Evolutionary conservation across 1,284 basidiomycete genomes (phyloP), one percentile per base, ranked within the genome.

Genomic region (Boletus semigastroideus): DNA sequence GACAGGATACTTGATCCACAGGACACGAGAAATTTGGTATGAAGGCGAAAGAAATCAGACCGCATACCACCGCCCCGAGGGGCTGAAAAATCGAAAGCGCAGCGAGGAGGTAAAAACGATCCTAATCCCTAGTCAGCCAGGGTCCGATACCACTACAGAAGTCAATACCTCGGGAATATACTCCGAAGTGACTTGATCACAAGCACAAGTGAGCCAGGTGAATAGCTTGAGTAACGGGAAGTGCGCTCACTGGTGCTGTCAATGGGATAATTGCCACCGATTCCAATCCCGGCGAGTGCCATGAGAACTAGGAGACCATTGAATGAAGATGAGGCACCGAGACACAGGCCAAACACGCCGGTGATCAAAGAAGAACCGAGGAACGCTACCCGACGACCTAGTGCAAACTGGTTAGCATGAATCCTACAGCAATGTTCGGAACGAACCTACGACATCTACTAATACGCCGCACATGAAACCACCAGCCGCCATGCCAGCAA

Each of bases 51-150:
- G 40, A 49, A 17, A 60, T 30, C 5, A 60, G 40, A 10, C 27
- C 49, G 38, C 11, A 9, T 9, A 27, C 7, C 16, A 47, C 19
- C 5, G 16, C 16, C 1, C 49, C 60, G 2, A 54, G 4, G 8
- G 57, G 60, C 7, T 42, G 36, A 19, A 46, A 59, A n/a, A 57
- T 44, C 0, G 46, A 44, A 11, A 60, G 57, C 2, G 53, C 59
- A 14, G 57, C n/a, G 2, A 60, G 57, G 27, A 62, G 57, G 42
- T 62, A 60, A 19, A 59, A 57, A 3, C 56, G 51, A 19, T 54
- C 33, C 59, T 60, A 9, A 10, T 13, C 6, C 17, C 12, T 39
- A n/a, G n/a, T 60, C 25, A 51, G 37, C 30, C 6, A 27, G 12
- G 3, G 5, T 28, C 20, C 9, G 1, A 28, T 28, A n/a, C 11